phyloP scores from a whole-genome alignment of 2,329 filamentous ascomycete genomes.

The Fusarium sp. region DNA sequence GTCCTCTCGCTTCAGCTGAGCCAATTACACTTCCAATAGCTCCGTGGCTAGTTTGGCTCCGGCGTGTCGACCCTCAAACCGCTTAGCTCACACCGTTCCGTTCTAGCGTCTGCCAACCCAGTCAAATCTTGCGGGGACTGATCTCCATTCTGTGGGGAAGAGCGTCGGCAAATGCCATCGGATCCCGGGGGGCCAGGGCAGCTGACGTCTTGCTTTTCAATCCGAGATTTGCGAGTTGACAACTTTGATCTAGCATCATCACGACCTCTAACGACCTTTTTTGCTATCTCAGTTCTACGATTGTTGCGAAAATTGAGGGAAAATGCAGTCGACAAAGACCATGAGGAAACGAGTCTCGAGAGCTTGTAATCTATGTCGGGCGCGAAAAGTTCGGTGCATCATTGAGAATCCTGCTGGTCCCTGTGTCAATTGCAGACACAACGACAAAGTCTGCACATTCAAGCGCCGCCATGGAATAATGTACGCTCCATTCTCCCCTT shows the following conservation, averaged over 20 bases:
- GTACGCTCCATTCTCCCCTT: neutral
- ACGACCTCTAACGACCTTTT: neutral
- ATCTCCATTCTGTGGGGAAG: slow-evolving; percentile 17
- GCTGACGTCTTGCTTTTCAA: slow-evolving; percentile 20
- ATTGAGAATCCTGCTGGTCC: slow-evolving; percentile 30
- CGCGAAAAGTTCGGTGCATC: slow-evolving; percentile 38
- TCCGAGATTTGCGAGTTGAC: neutral
- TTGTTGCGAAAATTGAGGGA: neutral
- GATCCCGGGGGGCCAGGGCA: slow-evolving; percentile 1
- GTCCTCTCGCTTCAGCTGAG: neutral
- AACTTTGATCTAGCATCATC: neutral
- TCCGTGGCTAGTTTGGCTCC: neutral
- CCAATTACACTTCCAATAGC: neutral
- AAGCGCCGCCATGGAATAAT: slow-evolving; percentile 28
- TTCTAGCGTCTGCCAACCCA: neutral
- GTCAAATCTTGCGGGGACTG: slow-evolving; percentile 3
- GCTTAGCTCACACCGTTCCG: neutral
- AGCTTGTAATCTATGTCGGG: slow-evolving; percentile 35
- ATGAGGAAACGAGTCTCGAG: slow-evolving; percentile 32
- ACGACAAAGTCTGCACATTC: slow-evolving; percentile 37
- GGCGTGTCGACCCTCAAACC: neutral
- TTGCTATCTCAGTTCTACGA: no score
- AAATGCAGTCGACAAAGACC: slow-evolving; percentile 15
- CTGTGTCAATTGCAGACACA: slow-evolving; percentile 39
- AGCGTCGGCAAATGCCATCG: slow-evolving; percentile 22